Conservation (phyloP, 108 stramenopile genomes). For the Mayamaea pseudoterrestris region DNA sequence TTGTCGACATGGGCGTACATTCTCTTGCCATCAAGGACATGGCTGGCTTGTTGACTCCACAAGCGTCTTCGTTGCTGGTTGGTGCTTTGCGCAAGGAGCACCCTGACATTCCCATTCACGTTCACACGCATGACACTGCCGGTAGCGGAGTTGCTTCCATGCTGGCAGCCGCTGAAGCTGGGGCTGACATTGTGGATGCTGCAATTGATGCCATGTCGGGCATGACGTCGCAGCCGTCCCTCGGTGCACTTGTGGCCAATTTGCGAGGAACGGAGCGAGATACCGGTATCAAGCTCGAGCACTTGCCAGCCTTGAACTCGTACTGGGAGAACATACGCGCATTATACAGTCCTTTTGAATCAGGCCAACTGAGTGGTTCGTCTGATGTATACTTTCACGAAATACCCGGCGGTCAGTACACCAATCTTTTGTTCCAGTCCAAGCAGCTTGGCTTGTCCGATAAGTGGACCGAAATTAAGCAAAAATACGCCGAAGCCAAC, state of each 20-base stretch:
- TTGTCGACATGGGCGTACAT: conserved; percentile 66
- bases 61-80: conserved; percentile 65
- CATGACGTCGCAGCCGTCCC: conserved; percentile 85
- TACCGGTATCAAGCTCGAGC: conserved; percentile 59
- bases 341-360: conserved; percentile 90
- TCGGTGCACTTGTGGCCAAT: conserved; percentile 82
- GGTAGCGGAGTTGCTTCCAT: conserved; percentile 90
- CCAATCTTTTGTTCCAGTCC: conserved; percentile 91
- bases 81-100: conserved; percentile 68
- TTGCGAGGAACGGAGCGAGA: conserved; percentile 64
- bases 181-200: conserved; percentile 87
- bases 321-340: conserved; percentile 87
- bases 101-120: conserved; percentile 88
- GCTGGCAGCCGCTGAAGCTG: conserved; percentile 79
- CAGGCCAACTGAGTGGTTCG: conserved; percentile 75
- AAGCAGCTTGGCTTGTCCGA: conserved; percentile 87
- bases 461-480: conserved; percentile 81
- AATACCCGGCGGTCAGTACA: conserved; percentile 95
- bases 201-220: conserved; percentile 88
- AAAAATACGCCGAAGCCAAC: conserved; percentile 86
- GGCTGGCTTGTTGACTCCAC: conserved; percentile 90
- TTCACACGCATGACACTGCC: conserved; percentile 97
- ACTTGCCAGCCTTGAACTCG: conserved; percentile 47
- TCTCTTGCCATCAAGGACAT: conserved; percentile 93
- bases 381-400: conserved; percentile 92